These are phyloP conservation scores for Barnettozyma siamensis DNA, from an alignment of 805 yeast species.

Conservation along the genomic window DNA sequence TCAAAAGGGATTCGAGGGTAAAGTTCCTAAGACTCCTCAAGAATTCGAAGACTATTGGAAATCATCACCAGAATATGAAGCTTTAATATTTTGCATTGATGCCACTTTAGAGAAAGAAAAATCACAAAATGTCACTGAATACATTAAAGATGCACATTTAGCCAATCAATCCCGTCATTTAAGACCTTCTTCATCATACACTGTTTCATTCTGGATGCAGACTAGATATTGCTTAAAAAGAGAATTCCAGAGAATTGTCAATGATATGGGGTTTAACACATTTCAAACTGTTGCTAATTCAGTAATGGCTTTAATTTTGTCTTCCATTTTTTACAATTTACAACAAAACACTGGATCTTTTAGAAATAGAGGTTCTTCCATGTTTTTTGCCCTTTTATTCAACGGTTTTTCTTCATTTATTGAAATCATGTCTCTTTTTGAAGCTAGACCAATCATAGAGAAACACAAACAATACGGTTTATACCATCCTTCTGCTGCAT, in stretches of 20 bases:
- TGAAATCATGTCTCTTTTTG: conserved; percentile 50
- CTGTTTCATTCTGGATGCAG: conserved; percentile 45
- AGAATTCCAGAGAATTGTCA: conserved; percentile 40
- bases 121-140: conserved; percentile 19
- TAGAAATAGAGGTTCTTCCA: conserved; percentile 49
- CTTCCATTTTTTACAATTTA: conserved; percentile 52
- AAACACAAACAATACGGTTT: conserved; percentile 70
- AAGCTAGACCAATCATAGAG: conserved; percentile 52
- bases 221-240: conserved; percentile 38
- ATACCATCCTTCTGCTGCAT: conserved; percentile 71
- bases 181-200: conserved; percentile 41
- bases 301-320: conserved; percentile 45
- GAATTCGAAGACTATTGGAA: conserved; percentile 61
- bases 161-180: conserved; percentile 45
- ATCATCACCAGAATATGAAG: conserved; percentile 38
- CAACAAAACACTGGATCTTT: conserved; percentile 37
- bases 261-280: conserved; percentile 42
- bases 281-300: conserved; percentile 39
- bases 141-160: conserved; percentile 34
- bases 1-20: conserved; percentile 40
- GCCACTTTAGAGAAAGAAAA: conserved; percentile 9
- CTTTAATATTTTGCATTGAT: conserved; percentile 37
- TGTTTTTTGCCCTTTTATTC: conserved; percentile 59
- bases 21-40: conserved; percentile 54
- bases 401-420: conserved; percentile 52